A percentile compares a stretch with the other conserved stretches of the same genome.
Conservation (phyloP, 306 rosid species). For the Canavalia ensiformis region DNA sequence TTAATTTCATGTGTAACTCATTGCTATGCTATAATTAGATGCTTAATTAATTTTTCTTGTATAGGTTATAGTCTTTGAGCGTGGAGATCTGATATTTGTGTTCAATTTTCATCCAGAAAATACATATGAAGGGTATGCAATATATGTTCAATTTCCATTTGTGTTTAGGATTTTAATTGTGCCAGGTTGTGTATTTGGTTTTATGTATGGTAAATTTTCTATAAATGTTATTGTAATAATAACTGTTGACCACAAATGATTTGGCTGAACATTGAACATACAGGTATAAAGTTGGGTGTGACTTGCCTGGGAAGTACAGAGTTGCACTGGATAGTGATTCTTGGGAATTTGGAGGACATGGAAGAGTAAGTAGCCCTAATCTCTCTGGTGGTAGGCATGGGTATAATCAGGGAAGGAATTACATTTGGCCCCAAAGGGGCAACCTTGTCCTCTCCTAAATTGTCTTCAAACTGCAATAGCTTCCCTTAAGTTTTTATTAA, state of each 20-base stretch:
- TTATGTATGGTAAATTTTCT: conserved; percentile 13
- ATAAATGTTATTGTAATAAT: conserved; percentile 17
- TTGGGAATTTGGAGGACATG: conserved; percentile 85
- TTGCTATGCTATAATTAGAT: conserved; percentile 33
- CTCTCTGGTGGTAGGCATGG: conserved; percentile 29
- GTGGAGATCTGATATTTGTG: conserved; percentile 90
- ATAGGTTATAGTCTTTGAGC: conserved; percentile 93
- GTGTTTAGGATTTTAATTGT: conserved; percentile 7
- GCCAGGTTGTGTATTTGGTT: conserved; percentile 29
- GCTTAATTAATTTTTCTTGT: conserved; percentile 39
- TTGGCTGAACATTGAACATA: conserved; percentile 47
- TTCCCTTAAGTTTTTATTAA: neutral
- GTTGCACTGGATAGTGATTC: conserved; percentile 96
- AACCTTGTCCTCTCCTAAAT: neutral
- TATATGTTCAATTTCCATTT: conserved; percentile 38
- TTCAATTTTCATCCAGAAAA: conserved; percentile 92
- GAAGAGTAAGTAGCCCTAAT: conserved; percentile 78
- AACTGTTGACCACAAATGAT: conserved; percentile 36
- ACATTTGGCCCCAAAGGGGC: neutral
- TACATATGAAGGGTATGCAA: conserved; percentile 82
- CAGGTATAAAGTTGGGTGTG: conserved; percentile 98
- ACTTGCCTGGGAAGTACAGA: conserved; percentile 96
- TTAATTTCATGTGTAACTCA: conserved; percentile 28
- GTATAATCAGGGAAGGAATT: conserved; percentile 26
- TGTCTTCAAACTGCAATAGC: conserved; percentile 15